A percentile compares a stretch with the other conserved stretches of the same genome.
Conservation (phyloP, 192 early-diverging fungal species). For the Piromyces finnis region DNA sequence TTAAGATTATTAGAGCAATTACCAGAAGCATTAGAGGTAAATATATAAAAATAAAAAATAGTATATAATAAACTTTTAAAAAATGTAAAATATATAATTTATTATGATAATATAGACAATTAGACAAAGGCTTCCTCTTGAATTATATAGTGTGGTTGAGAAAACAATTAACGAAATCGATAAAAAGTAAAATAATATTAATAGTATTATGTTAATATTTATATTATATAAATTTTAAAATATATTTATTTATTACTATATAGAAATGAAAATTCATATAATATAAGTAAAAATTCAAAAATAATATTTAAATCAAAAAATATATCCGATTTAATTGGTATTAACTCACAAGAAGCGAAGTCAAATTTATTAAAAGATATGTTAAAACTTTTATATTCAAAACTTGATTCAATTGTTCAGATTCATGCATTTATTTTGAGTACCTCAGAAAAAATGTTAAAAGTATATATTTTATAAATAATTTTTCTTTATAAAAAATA, state of each 20-base stretch:
- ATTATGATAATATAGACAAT: constrained; percentile 1
- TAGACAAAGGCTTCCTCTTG: constrained; percentile 1
- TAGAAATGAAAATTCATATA: background rate
- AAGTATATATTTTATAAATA: background rate
- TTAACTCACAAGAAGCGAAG: background rate
- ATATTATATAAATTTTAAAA: too few species aligned
- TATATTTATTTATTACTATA: background rate
- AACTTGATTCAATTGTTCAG: background rate
- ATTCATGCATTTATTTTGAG: background rate
- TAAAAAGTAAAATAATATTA: constrained; percentile 8
- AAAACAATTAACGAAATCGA: constrained; percentile 25
- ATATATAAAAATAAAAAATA: background rate
- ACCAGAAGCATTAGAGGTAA: constrained; percentile 14
- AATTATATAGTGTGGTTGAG: constrained; percentile 24
- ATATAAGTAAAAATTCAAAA: background rate
- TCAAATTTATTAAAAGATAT: background rate
- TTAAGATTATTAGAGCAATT: constrained; percentile 16
- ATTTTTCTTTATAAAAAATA: too few species aligned
- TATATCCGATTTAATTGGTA: background rate
- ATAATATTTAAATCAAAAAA: background rate
- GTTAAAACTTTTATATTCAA: background rate
- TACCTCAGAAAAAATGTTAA: background rate
- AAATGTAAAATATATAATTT: background rate
- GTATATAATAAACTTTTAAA: background rate
- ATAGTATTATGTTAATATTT: background rate